phyloP scores from a whole-genome alignment of 306 rosid species.

The Potentilla sterilis region DNA sequence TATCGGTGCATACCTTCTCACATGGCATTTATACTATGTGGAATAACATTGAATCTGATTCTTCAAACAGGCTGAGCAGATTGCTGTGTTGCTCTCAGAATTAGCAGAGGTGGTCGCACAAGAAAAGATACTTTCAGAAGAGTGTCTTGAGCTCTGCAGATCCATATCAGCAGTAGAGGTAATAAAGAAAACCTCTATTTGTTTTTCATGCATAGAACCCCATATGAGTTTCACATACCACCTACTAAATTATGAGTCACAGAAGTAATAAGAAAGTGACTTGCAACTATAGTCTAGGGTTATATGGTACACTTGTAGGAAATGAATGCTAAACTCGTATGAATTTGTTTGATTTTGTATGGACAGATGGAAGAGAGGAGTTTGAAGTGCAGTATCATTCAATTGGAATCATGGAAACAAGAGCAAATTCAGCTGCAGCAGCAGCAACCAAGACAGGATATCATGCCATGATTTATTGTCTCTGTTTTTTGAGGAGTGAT shows the following conservation, averaged over 20 bases:
- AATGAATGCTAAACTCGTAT: not conserved
- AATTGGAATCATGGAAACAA: conserved; percentile 35
- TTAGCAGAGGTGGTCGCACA: conserved; percentile 60
- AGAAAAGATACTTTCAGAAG: conserved; percentile 63
- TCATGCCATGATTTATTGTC: not conserved
- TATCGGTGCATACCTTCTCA: not conserved
- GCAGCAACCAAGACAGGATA: conserved; percentile 11
- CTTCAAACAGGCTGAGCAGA: conserved; percentile 49
- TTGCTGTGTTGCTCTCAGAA: conserved; percentile 45
- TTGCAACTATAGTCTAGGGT: not conserved
- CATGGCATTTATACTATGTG: not conserved
- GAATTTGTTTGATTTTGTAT: not conserved
- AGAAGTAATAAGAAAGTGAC: not conserved
- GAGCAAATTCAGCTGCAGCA: conserved; percentile 17
- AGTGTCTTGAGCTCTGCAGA: conserved; percentile 48
- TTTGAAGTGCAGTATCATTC: conserved; percentile 50
- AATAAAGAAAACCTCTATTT: not conserved
- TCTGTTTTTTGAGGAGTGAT: not conserved
- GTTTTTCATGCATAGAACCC: no score
- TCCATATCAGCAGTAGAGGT: conserved; percentile 57
- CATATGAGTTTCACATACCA: no score
- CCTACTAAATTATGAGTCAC: not conserved
- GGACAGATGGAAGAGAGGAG: conserved; percentile 61
- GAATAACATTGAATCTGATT: conserved; percentile 17
- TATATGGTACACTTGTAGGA: not conserved